phyloP scores from a whole-genome alignment of 768 basidiomycete genomes.

The Boletus pseudo-olivaceus region DNA sequence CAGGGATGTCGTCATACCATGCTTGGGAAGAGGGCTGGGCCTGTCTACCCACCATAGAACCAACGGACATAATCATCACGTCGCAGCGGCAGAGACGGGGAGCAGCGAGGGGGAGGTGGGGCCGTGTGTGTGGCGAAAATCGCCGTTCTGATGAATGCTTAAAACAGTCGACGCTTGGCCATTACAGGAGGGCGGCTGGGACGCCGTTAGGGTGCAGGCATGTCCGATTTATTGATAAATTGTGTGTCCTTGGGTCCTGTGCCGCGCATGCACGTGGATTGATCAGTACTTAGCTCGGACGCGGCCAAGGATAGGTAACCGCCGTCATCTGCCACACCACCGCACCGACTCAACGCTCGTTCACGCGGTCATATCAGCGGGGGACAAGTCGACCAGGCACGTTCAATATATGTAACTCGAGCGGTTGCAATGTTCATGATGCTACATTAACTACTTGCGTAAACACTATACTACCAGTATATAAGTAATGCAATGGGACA shows the following conservation, averaged over 20 bases:
- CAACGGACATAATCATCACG: slow-evolving; percentile 18
- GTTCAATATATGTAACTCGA: slow-evolving; percentile 10
- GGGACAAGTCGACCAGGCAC: slow-evolving; percentile 4
- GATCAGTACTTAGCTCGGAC: slow-evolving; percentile 4
- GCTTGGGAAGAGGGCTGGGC: slow-evolving; percentile 36
- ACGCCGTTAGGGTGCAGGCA: slow-evolving; percentile 18
- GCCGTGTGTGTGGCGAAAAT: slow-evolving; percentile 5
- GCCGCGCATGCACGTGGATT: slow-evolving; percentile 24
- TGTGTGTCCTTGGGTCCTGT: slow-evolving; percentile 21
- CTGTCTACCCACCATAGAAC: slow-evolving; percentile 12
- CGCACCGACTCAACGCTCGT: slow-evolving; percentile 1
- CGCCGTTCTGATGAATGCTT: slow-evolving; percentile 14
- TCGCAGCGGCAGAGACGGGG: slow-evolving; percentile 1
- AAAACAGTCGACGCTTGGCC: slow-evolving; percentile 31
- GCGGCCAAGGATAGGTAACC: slow-evolving; percentile 11
- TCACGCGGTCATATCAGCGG: slow-evolving; percentile 28
- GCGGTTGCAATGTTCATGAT: slow-evolving; percentile 4
- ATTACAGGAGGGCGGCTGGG: slow-evolving; percentile 16
- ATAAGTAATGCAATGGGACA: slow-evolving; percentile 10
- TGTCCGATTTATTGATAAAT: slow-evolving; percentile 23
- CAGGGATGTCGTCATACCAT: slow-evolving; percentile 59
- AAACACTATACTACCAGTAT: slow-evolving; percentile 9
- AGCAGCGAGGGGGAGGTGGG: background rate
- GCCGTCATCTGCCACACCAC: slow-evolving; percentile 11
- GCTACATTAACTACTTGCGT: slow-evolving; percentile 25